Conservation (phyloP, 2,329 filamentous ascomycete species). For the Nannizziopsis arthrosporioides region DNA sequence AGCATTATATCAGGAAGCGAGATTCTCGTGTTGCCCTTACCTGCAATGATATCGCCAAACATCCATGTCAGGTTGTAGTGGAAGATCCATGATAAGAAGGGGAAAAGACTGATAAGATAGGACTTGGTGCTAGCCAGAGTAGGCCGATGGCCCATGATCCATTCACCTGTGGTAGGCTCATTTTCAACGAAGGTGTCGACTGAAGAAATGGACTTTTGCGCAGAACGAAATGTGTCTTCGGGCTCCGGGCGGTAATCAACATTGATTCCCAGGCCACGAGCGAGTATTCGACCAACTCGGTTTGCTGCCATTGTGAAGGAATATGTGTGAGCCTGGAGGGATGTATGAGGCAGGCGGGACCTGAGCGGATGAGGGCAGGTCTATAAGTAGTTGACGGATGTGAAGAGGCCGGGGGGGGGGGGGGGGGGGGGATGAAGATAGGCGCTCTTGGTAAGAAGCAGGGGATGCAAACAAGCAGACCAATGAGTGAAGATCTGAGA, state of each 20-base stretch:
- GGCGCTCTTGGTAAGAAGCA: neutral
- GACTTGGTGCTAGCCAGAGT: conserved; percentile 3
- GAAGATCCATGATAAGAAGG: conserved; percentile 41
- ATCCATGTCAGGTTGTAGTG: conserved; percentile 42
- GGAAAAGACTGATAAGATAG: conserved; percentile 30
- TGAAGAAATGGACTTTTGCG: conserved; percentile 12
- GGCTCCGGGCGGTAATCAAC: conserved; percentile 13
- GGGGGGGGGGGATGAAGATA: neutral
- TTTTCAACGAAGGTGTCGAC: conserved; percentile 19
- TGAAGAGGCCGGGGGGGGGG: no score
- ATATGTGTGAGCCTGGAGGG: neutral
- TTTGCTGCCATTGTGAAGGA: conserved; percentile 9
- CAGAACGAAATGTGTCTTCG: conserved; percentile 11
- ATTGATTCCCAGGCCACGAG: conserved; percentile 10
- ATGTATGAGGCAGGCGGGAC: neutral
- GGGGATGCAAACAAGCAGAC: neutral
- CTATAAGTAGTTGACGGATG: neutral
- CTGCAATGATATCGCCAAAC: conserved; percentile 37
- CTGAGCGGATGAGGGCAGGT: no score
- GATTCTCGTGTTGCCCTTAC: conserved; percentile 11
- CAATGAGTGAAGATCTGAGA: neutral
- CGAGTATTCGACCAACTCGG: conserved; percentile 8
- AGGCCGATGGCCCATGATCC: conserved; percentile 10
- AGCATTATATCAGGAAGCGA: neutral
- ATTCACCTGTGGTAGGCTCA: conserved; percentile 15